Evolutionary conservation across 1,139 yeast genomes (phyloP), one percentile per base, ranked within the genome.

Genomic region (Protomyces lactucae-debilis): DNA sequence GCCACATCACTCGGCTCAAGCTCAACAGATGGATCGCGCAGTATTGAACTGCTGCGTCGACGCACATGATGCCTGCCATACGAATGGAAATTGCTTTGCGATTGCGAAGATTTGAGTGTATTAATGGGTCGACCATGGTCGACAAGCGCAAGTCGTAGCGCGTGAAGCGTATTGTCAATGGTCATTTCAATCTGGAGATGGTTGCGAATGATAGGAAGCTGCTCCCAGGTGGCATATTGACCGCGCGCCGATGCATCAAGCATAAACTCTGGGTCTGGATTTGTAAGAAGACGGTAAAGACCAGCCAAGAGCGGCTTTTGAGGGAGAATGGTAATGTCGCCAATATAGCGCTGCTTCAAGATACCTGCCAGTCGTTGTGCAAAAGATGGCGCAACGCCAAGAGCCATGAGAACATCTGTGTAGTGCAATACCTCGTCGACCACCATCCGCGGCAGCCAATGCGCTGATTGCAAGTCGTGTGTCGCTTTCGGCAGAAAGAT

Each of bases 251-350:
- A 82, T 65, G 91, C 86, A 65, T 86, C 86, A 57, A 85, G 75
- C 64, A 91, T 76, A 71, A 87, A 89, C 61, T 84, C 87, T 0
- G 87, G 85, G 0, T 92, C 82, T 1, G 99, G 99, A 72, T 93
- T 92, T 36, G 82, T 81, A 71, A 93, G 80, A 48, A 93, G 76
- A 67, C 83, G 85, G 43, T 79, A 76, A 65, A 89, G 78, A 68
- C 90, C 93, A 0, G 79, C 71, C 12, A 52, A 40, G 18, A 84
- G 71, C 52, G 80, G 78, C 66, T 87, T 79, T 61, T 87, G 88
- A 0, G 98, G 98, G 56, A 93, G 76, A 56, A 93, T 91, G 0
- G 98, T 93, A 52, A 93, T 87, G 74, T 93, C 96, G 0, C 99
- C 99, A 10, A 95, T 86, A 73, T 93, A 93, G 68, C 86, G 85